Percentiles rank a stretch among this genome's conserved stretches.
Evolutionary conservation across 768 basidiomycete species (phyloP).

Genomic region (Suillus spraguei): DNA sequence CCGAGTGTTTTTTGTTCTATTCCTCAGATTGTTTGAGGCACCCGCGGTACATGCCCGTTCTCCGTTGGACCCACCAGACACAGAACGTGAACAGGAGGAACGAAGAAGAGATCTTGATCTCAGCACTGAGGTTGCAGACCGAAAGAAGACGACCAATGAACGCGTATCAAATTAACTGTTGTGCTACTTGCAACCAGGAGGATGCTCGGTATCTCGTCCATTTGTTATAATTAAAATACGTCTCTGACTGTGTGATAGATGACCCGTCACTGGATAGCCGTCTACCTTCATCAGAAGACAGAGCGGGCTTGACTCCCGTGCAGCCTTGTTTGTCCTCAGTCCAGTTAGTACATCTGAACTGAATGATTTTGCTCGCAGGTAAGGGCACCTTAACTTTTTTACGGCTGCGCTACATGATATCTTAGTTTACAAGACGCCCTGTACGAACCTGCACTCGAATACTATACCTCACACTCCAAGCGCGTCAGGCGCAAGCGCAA

Average conservation of each 20-base stretch:
- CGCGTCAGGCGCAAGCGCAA: conserved; percentile 90
- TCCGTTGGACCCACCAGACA: conserved; percentile 56
- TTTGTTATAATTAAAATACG: neutral
- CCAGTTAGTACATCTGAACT: conserved; percentile 89
- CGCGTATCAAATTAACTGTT: conserved; percentile 91
- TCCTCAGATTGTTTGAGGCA: conserved; percentile 79
- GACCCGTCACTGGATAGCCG: conserved; percentile 83
- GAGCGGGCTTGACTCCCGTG: conserved; percentile 87
- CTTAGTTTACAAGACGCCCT: conserved; percentile 84
- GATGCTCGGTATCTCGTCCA: conserved; percentile 69
- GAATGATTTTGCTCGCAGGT: conserved; percentile 88
- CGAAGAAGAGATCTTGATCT: conserved; percentile 73
- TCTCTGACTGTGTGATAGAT: conserved; percentile 48
- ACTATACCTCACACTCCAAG: conserved; percentile 92
- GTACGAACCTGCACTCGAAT: conserved; percentile 88
- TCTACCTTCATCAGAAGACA: conserved; percentile 87
- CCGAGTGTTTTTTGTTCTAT: conserved; percentile 95
- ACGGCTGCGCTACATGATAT: conserved; percentile 7
- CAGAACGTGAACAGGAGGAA: conserved; percentile 68
- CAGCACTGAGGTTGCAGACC: conserved; percentile 72
- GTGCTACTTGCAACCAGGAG: conserved; percentile 88
- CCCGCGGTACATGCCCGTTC: conserved; percentile 46
- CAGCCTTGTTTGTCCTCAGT: conserved; percentile 91
- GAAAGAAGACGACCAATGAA: conserved; percentile 82
- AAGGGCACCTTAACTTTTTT: conserved; percentile 5